phyloP scores from a whole-genome alignment of 75 land plant genomes.

The Picea sitchensis region DNA sequence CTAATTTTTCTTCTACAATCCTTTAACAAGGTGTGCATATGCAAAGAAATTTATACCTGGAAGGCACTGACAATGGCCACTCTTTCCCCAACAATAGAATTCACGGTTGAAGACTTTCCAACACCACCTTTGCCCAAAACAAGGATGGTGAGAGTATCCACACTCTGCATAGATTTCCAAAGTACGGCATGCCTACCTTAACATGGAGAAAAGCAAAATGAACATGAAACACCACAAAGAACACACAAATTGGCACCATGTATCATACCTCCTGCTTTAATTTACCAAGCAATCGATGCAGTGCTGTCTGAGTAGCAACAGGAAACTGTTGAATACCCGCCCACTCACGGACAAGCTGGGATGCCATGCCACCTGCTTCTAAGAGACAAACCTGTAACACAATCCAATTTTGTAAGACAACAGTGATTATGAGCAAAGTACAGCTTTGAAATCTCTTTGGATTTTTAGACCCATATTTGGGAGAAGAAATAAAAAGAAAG shows the following conservation, averaged over 20 bases:
- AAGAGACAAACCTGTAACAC: too few species aligned
- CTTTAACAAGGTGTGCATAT: not conserved
- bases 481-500: too few species aligned
- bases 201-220: not conserved
- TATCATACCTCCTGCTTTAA: slow-evolving; percentile 70
- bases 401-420: too few species aligned
- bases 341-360: slow-evolving; percentile 74
- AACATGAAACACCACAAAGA: not conserved
- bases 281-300: slow-evolving; percentile 62
- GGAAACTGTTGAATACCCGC: slow-evolving; percentile 85
- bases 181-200: not conserved
- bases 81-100: slow-evolving; percentile 90
- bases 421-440: too few species aligned
- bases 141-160: slow-evolving; percentile 72
- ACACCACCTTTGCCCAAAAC: slow-evolving; percentile 99
- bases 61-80: slow-evolving; percentile 87
- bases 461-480: too few species aligned
- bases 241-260: not conserved
- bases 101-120: slow-evolving; percentile 96
- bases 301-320: slow-evolving; percentile 72
- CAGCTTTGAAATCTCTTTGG: too few species aligned
- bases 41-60: slow-evolving; percentile 53
- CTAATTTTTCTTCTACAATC: not conserved
- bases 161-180: slow-evolving; percentile 47
- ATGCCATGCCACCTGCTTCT: slow-evolving; percentile 20